Base-by-base conservation (phyloP, 768 basidiomycete genomes). In the Panellus pusillus region DNA sequence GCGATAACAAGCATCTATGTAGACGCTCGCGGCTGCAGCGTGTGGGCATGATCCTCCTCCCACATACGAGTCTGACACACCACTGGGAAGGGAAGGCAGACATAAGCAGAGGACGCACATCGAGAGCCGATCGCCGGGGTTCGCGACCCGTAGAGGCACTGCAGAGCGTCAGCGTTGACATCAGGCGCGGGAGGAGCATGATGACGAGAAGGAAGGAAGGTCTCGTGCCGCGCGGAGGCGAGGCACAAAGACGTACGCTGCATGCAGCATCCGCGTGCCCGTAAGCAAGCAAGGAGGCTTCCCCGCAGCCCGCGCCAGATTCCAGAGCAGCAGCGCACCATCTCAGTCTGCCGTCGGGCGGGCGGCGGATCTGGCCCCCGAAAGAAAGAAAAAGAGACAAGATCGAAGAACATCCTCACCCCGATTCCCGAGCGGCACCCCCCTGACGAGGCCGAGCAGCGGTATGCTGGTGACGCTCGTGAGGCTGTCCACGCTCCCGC, bases 381-480 rank as follows among this genome's bases (percentile, higher is more conserved):
- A 24, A 61, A 31, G 13, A 9, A 50, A 40, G 45, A 2, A 50
- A 46, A 44, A 27, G 43, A 17, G 19, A 6, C 19, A 15, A 52
- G n/a, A 27, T 40, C 40, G 41, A 44, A 18, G 65, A n/a, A n/a
- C n/a, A n/a, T n/a, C n/a, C 74, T 38, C 54, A 78, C 78, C 60
- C 65, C 77, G 74, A 67, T 80, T 74, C 50, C 75, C 72, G 18
- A 70, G 64, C 20, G 79, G 79, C 14, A 80, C 79, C 50, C 72
- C 71, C 35, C 77, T 69, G 35, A 80, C 69, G 67, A 75, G 71
- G 54, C 72, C 74, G 51, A 80, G 67, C 50, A 75, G 68, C 19
- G 79, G 79, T n/a, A 80, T 66, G 13, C 77, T 79, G 60, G 75
- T 74, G 31, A 80, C 79, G 50, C 79, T 80, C 42, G 72, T 71